Percentiles rank a stretch among this genome's conserved stretches.
phyloP scores from a whole-genome alignment of 2,329 filamentous ascomycete species.

The Camptophora hylomeconis region DNA sequence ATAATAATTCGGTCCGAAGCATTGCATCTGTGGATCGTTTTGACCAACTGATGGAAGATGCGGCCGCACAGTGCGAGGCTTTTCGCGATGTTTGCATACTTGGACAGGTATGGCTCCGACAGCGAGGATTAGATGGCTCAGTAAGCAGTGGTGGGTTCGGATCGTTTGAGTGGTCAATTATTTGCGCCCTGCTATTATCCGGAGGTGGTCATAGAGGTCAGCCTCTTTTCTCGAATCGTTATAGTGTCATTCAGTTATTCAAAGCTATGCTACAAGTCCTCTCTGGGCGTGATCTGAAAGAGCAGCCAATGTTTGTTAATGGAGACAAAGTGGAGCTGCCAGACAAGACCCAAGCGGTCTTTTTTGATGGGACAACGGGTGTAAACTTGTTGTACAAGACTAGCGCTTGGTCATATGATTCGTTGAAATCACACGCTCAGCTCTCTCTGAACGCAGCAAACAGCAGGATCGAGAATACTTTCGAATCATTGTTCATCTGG shows the following conservation, averaged over 20 bases:
- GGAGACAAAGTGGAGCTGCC: conserved; percentile 26
- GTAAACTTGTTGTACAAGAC: conserved; percentile 87
- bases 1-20: conserved; percentile 73
- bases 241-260: conserved; percentile 88
- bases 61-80: conserved; percentile 53
- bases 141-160: conserved; percentile 76
- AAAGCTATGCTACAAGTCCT: conserved; percentile 88
- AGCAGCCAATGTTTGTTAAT: conserved; percentile 46
- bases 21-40: conserved; percentile 64
- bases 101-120: conserved; percentile 76
- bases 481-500: conserved; percentile 70
- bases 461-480: conserved; percentile 62
- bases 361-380: conserved; percentile 63
- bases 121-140: conserved; percentile 63
- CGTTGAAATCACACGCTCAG: conserved; percentile 62
- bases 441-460: conserved; percentile 63
- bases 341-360: conserved; percentile 46
- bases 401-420: conserved; percentile 66
- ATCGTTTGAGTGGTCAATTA: conserved; percentile 76
- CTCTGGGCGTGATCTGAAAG: conserved; percentile 59
- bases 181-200: conserved; percentile 68
- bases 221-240: conserved; percentile 60
- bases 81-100: conserved; percentile 78
- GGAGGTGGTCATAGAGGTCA: conserved; percentile 61
- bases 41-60: conserved; percentile 59